Percentiles rank a stretch among this genome's conserved stretches.
Evolutionary conservation across 2,329 filamentous ascomycete species (phyloP).

Genomic region (Sporothrix curviconia): DNA sequence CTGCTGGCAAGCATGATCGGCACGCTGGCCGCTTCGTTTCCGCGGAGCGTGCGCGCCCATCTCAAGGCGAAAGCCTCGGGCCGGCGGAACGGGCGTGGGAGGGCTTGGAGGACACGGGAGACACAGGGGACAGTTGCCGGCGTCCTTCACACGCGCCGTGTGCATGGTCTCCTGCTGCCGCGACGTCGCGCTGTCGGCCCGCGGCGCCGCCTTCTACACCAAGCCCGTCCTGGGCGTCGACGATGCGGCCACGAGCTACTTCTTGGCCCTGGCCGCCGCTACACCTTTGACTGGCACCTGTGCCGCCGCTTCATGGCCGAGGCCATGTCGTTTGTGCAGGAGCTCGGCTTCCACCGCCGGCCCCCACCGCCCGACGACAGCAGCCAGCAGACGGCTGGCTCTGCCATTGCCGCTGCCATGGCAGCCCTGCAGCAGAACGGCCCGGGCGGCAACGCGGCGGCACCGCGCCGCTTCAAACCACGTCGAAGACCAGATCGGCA

Average conservation of each 20-base stretch:
- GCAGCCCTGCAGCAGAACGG: not conserved
- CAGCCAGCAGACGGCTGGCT: not conserved
- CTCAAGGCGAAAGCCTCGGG: conserved; percentile 44
- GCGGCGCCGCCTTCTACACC: conserved; percentile 48
- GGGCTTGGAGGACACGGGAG: too few relatives aligned
- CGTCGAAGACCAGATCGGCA: conserved; percentile 65
- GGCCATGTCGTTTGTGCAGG: conserved; percentile 60
- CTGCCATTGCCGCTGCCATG: not conserved
- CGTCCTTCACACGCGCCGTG: conserved; percentile 61
- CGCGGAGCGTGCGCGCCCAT: conserved; percentile 62
- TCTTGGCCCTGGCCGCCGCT: conserved; percentile 60
- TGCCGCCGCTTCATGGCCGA: conserved; percentile 68
- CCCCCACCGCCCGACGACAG: conserved; percentile 25
- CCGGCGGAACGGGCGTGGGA: not conserved
- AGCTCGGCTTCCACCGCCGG: conserved; percentile 58
- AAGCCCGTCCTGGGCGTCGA: conserved; percentile 44
- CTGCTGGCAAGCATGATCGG: conserved; percentile 70
- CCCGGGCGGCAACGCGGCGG: not conserved
- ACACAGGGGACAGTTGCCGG: conserved; percentile 34
- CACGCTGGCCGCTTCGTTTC: conserved; percentile 67
- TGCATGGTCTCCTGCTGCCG: conserved; percentile 66
- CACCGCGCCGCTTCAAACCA: conserved; percentile 44
- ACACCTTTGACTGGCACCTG: conserved; percentile 61
- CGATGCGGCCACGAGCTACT: conserved; percentile 67
- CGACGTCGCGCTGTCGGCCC: conserved; percentile 59